Base-by-base conservation (phyloP, 139 green algal species). In the Chlorella sp. region DNA sequence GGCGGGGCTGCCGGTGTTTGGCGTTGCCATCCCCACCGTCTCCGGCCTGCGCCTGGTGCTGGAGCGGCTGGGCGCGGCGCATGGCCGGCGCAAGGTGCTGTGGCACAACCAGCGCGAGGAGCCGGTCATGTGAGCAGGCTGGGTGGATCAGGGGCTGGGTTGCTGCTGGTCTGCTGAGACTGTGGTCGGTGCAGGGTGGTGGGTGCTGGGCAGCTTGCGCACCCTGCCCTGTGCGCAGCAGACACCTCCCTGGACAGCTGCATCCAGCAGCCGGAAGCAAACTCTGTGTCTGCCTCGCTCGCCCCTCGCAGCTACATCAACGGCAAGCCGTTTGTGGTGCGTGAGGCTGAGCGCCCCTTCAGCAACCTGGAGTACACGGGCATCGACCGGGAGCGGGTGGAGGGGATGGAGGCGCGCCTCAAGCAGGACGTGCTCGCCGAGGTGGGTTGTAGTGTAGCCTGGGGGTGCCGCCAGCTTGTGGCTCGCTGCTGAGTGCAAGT, bases 81-180 rank as follows among this genome's bases (percentile, higher is more conserved):
- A 92, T 32, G 91, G 93, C 5, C 55, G 84, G 51, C 90, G 91
- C 16, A 91, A 87, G 39, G 95, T 98, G 41, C 86, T 97, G 41
- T 99, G 96, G 96, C 91, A 97, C 90, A 99, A 98, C 90, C 94
- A 99, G 92, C 91, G 96, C 0, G 96, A 99, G 88, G 96, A 99
- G 90, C 96, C 96, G 16, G 93, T 99, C 68, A 38, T 99, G n/a
- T 91, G 70, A 60, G 70, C 16, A 38, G 34, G 32, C 28, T 25
- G 5, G 25, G 15, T 11, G 0, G n/a, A n/a, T n/a, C n/a, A 21
- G 65, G 65, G 36, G 12, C 13, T 16, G 23, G 23, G 17, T 51
- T 25, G 69, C 0, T 32, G 34, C 4, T 39, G n/a, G 2, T 71
- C n/a, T 12, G 32, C 3, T 20, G 65, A 17, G 30, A 23, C n/a